phyloP scores from a whole-genome alignment of 2,329 filamentous ascomycete species.

The Aspergillus pseudoglaucus region DNA sequence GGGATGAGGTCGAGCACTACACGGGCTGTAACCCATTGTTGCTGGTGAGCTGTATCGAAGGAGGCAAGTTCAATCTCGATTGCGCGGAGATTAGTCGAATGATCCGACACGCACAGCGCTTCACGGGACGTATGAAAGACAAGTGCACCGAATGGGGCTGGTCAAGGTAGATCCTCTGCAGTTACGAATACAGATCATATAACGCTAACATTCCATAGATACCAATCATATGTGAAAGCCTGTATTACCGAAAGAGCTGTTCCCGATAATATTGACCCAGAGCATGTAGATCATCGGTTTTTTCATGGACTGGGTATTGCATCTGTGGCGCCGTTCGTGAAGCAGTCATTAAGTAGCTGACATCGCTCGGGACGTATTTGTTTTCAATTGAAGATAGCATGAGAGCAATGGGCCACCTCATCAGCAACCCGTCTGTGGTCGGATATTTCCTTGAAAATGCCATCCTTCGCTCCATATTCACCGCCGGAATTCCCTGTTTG shows the following conservation, averaged over 20 bases:
- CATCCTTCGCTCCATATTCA: background rate
- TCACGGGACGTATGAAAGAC: background rate
- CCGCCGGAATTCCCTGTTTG: background rate
- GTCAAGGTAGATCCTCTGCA: background rate
- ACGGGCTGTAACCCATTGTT: background rate
- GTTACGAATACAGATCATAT: background rate
- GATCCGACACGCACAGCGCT: background rate
- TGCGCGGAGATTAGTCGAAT: background rate
- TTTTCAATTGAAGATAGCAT: background rate
- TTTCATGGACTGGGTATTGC: background rate
- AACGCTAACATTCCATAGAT: background rate
- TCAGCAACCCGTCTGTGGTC: background rate
- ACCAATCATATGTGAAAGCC: background rate
- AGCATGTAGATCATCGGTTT: background rate
- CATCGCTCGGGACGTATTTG: background rate
- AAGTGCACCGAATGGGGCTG: background rate
- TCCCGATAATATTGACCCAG: background rate
- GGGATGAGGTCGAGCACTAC: background rate
- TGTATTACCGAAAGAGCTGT: background rate
- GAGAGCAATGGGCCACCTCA: background rate
- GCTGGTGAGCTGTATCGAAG: background rate
- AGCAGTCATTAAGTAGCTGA: background rate
- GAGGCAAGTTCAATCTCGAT: background rate
- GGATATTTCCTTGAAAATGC: background rate
- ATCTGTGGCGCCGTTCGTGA: background rate